Percentiles rank a stretch among this genome's conserved stretches.
phyloP scores from a whole-genome alignment of 2,329 filamentous ascomycete genomes.

The Pseudocercospora fijiensis region DNA sequence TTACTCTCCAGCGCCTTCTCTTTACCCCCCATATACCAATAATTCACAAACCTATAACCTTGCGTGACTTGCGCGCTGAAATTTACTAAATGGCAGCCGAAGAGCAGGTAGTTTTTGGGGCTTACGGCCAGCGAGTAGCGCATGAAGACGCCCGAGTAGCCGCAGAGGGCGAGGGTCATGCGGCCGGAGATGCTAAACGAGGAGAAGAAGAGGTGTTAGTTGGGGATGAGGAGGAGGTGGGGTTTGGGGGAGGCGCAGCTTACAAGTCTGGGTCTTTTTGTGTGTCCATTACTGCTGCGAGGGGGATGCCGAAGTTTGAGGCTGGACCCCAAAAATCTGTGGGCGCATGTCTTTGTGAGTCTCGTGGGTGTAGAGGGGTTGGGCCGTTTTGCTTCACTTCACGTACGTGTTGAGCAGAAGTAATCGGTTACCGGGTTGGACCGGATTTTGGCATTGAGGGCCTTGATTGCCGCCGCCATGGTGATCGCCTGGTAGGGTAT shows the following conservation, averaged over 20 bases:
- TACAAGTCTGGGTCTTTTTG: slow-evolving; percentile 56
- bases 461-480: slow-evolving; percentile 56
- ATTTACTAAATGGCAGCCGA: slow-evolving; percentile 66
- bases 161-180: slow-evolving; percentile 61
- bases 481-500: not conserved
- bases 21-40: slow-evolving; percentile 55
- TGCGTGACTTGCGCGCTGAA: slow-evolving; percentile 61
- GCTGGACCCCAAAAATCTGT: slow-evolving; percentile 52
- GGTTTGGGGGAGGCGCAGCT: slow-evolving; percentile 11
- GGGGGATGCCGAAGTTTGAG: slow-evolving; percentile 54
- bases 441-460: slow-evolving; percentile 54
- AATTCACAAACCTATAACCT: slow-evolving; percentile 61
- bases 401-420: slow-evolving; percentile 55
- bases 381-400: slow-evolving; percentile 42
- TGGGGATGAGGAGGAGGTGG: not conserved
- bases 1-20: slow-evolving; percentile 42
- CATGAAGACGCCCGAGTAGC: slow-evolving; percentile 66
- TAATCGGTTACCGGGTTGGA: slow-evolving; percentile 51
- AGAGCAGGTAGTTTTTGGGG: slow-evolving; percentile 66
- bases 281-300: slow-evolving; percentile 55
- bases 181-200: slow-evolving; percentile 59
- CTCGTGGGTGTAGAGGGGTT: slow-evolving; percentile 24
- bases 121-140: slow-evolving; percentile 64
- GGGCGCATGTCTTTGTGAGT: not conserved
- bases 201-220: not conserved